These are phyloP conservation scores for Hysterium pulicare DNA, from an alignment of 2,329 filamentous ascomycete genomes.

Conservation along the genomic window DNA sequence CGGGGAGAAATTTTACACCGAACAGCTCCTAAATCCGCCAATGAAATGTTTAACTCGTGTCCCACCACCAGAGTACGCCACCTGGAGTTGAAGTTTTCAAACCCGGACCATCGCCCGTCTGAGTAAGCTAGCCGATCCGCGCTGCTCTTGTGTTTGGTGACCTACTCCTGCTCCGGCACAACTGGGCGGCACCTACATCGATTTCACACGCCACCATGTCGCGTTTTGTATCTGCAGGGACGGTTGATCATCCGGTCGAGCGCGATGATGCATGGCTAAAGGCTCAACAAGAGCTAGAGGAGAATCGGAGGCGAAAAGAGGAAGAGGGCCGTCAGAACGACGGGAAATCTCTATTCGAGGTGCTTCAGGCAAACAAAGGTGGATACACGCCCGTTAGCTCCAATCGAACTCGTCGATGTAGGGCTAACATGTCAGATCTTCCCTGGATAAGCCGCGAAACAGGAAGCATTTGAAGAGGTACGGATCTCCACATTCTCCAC, in stretches of 20 bases:
- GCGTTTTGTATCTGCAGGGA: constrained; percentile 17
- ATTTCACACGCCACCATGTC: no score
- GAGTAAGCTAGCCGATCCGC: no score
- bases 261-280: constrained; percentile 60
- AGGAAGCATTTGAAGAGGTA: constrained; percentile 75
- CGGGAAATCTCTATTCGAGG: constrained; percentile 67
- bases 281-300: constrained; percentile 63
- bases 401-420: neutral
- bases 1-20: no score
- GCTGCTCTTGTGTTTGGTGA: no score
- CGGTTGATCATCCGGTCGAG: constrained; percentile 32
- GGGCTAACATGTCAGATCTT: constrained; percentile 32
- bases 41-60: neutral
- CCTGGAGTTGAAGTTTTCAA: neutral
- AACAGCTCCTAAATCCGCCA: neutral
- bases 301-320: constrained; percentile 54
- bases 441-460: constrained; percentile 62
- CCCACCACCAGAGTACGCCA: neutral
- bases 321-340: constrained; percentile 49
- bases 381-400: constrained; percentile 6
- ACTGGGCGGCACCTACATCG: no score
- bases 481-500: neutral
- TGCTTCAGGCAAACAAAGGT: constrained; percentile 81
- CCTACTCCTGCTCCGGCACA: no score
- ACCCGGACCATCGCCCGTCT: no score